Base-by-base conservation (phyloP, 768 basidiomycete species). In the Amanita fuliginea region DNA sequence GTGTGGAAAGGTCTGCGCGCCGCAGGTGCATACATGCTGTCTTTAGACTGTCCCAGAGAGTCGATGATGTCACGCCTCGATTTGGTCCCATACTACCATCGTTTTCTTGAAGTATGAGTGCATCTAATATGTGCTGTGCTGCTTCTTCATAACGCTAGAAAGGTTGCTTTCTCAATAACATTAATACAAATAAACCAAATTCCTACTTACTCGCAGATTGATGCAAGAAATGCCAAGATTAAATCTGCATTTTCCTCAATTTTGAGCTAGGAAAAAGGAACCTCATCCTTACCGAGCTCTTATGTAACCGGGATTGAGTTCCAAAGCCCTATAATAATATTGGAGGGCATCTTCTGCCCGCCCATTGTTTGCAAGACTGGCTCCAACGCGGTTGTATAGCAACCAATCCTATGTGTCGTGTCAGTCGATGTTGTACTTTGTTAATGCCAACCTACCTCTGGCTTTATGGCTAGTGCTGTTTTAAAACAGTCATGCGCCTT, bases 401-500 rank as follows among this genome's bases (percentile, higher is more conserved):
- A 89, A 68, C 83, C 87, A 95, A 60, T 97, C 93, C 89, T 94
- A 44, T 32, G 39, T n/a, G 14, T 33, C 19, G 24, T 14, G 13
- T 46, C 39, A 18, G 14, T 8, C n/a, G 22, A 8, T n/a, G 14
- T 16, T 9, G 34, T 9, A n/a, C n/a, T 7, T 35, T 10, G 3
- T 6, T 16, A 21, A 18, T 18, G 21, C 14, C n/a, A 37, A 59
- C 72, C 49, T 60, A 96, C 94, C 48, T 92, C 83, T 2, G 93
- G 95, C 51, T 91, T 74, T 45, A 92, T 82, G 3, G 82, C 82
- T 52, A 98, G 67, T 1, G 96, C 96, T 0, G 94, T 76, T 42
- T 73, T 73, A 68, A 99, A 97, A 69, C 96, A 99, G 62, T 99
- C 96, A 53, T 85, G 81, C 0, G 95, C 92, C 62, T 92, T 94